A percentile compares a stretch with the other conserved stretches of the same genome.
Evolutionary conservation across 495 filamentous ascomycete species (phyloP).

Genomic region (Terfezia claveryi): DNA sequence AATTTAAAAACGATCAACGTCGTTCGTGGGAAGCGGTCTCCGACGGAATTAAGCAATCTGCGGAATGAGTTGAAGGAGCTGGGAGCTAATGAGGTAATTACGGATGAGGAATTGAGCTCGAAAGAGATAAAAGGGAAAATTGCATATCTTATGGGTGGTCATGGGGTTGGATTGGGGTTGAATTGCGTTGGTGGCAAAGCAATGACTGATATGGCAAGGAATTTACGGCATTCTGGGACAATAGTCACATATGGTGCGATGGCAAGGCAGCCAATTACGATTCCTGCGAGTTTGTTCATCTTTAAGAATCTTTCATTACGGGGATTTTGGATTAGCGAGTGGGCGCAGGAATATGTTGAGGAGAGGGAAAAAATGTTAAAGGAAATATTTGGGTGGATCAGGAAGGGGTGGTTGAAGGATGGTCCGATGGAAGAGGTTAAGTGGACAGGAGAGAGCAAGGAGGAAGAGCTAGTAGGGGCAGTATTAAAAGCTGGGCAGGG

Average conservation of each 20-base stretch:
- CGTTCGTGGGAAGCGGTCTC: conserved; percentile 31
- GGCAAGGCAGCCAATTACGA: conserved; percentile 55
- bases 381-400: conserved; percentile 53
- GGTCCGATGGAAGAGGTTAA: conserved; percentile 52
- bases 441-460: conserved; percentile 43
- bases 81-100: conserved; percentile 59
- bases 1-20: conserved; percentile 74
- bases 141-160: conserved; percentile 37
- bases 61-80: conserved; percentile 47
- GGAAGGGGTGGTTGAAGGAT: conserved; percentile 58
- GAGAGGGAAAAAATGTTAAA: conserved; percentile 59
- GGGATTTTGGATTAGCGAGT: conserved; percentile 85
- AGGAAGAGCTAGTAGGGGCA: neutral
- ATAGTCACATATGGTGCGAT: conserved; percentile 94
- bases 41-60: conserved; percentile 38
- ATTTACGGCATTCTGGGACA: conserved; percentile 38
- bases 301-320: conserved; percentile 73
- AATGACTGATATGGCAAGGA: conserved; percentile 47
- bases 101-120: conserved; percentile 46
- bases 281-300: conserved; percentile 63
- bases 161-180: conserved; percentile 50
- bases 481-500: neutral
- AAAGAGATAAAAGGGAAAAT: conserved; percentile 40
- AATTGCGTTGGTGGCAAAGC: conserved; percentile 92
- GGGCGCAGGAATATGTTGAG: conserved; percentile 54